Percentiles rank a stretch among this genome's conserved stretches.
Evolutionary conservation across 352 stramenopile genomes (phyloP).

Genomic region (Phytophthora gonapodyides): DNA sequence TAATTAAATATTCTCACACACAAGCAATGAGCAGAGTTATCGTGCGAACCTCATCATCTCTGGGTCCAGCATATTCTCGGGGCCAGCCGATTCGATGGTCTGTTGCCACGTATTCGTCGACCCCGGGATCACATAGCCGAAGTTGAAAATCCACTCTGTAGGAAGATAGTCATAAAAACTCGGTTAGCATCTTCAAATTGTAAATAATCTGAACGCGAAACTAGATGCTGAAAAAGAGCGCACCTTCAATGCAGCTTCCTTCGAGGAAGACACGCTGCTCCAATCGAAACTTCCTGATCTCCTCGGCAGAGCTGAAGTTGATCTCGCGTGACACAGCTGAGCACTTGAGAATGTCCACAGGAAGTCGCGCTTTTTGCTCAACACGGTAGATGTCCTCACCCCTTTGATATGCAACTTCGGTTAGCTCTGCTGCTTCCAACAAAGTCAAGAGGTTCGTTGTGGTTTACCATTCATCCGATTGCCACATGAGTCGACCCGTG

Average conservation of each 20-base stretch:
- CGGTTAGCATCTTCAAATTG: not conserved
- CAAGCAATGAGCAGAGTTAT: not conserved
- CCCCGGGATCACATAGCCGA: slow-evolving; percentile 95
- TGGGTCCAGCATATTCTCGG: slow-evolving; percentile 90
- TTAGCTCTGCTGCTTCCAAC: too few relatives aligned
- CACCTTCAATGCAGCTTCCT: slow-evolving; percentile 91
- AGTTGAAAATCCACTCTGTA: slow-evolving; percentile 94
- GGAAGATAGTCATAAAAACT: not conserved
- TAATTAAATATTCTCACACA: not conserved
- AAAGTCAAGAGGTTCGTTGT: too few relatives aligned
- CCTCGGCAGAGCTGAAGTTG: slow-evolving; percentile 91
- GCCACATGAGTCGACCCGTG: slow-evolving; percentile 82
- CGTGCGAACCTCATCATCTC: slow-evolving; percentile 73
- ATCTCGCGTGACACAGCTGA: slow-evolving; percentile 92
- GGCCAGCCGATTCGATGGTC: slow-evolving; percentile 90
- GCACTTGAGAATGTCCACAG: slow-evolving; percentile 88
- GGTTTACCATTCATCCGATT: slow-evolving; percentile 74
- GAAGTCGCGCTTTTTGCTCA: slow-evolving; percentile 84
- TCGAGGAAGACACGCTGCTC: slow-evolving; percentile 92
- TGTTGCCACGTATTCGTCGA: slow-evolving; percentile 97
- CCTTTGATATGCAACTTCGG: slow-evolving; percentile 29
- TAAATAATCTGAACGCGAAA: not conserved
- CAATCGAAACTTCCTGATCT: slow-evolving; percentile 92
- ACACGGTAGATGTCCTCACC: slow-evolving; percentile 64
- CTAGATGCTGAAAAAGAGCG: not conserved